These are phyloP conservation scores for Cynara cardunculus DNA, from an alignment of 129 eudicot genomes.

Conservation along the genomic window DNA sequence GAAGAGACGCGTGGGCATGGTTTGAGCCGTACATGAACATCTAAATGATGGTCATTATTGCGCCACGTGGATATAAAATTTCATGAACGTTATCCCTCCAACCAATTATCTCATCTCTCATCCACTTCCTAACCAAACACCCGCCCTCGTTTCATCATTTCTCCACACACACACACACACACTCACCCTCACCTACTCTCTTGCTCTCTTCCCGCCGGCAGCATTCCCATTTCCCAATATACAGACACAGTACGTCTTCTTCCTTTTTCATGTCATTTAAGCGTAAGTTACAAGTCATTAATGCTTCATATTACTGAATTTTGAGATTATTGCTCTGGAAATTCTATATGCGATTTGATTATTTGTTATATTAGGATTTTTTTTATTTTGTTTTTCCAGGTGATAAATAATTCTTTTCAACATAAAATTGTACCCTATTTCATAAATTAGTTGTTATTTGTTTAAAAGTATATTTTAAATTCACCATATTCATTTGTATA, in stretches of 20 bases:
- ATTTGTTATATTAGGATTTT: too few relatives aligned
- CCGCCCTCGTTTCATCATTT: neutral
- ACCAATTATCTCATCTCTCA: constrained; percentile 14
- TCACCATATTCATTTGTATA: too few relatives aligned
- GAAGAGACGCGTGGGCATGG: constrained; percentile 19
- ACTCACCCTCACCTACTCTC: neutral
- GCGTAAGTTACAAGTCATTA: neutral
- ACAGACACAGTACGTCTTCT: neutral
- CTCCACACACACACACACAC: neutral
- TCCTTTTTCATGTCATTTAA: neutral
- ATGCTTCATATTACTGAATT: neutral
- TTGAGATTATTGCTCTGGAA: neutral
- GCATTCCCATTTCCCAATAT: constrained; percentile 2
- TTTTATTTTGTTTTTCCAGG: too few relatives aligned
- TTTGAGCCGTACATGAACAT: constrained; percentile 2
- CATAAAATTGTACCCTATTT: too few relatives aligned
- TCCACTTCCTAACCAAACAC: constrained; percentile 5
- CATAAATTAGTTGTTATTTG: too few relatives aligned
- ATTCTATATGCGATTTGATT: neutral
- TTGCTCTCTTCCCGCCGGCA: constrained; percentile 3
- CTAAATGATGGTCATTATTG: neutral
- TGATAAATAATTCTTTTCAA: too few relatives aligned
- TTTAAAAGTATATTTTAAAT: too few relatives aligned
- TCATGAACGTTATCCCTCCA: constrained; percentile 35
- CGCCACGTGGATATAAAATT: constrained; percentile 25